Evolutionary conservation across 352 stramenopile species (phyloP), one percentile per base, ranked within the genome.

Genomic region (Phytopythium helicoides): DNA sequence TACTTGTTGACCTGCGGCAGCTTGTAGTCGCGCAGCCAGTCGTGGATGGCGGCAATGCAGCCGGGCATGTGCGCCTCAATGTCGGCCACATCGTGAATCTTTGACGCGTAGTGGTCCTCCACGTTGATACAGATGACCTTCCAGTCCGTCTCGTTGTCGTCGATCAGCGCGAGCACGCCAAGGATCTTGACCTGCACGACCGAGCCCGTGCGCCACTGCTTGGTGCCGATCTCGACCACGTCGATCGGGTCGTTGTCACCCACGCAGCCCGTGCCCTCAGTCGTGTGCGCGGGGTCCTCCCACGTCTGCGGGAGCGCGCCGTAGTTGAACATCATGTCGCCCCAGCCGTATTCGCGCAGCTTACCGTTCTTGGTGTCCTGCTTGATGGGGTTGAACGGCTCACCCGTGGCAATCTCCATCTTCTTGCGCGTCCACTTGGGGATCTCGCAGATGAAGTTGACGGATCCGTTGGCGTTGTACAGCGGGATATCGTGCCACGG

Each of bases 21-120:
- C 84, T 99, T 99, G 89, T 99, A 99, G 92, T 98, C 98, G 61
- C 97, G 88, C 71, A 99, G 97, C 97, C 97, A 99, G 81, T 99
- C 95, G 65, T 97, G 85, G 66, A 99, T 98, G 57, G 75, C 80
- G 19, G 77, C 57, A 55, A 97, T 89, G 59, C 82, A 94, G 59
- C 97, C 96, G 12, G 91, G 96, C 81, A 98, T 92, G 67, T 96
- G 86, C 15, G 86, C 74, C 50, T 98, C 95, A 22, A 99, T 95
- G 85, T 99, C 97, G 33, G 87, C 84, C 50, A 99, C 96, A 71
- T 99, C 96, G 76, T 99, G 89, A 66, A 99, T 97, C 80, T 99
- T 85, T 25, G 82, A 77, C 21, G 96, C 97, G 61, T 99, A 93
- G 56, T 97, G 92, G 87, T 99, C 97, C 58, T 98, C 91, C 15